A percentile compares a stretch with the other conserved stretches of the same genome.
These are phyloP conservation scores for Daldinia sp. DNA, from an alignment of 2,329 filamentous ascomycete species.

Conservation along the genomic window DNA sequence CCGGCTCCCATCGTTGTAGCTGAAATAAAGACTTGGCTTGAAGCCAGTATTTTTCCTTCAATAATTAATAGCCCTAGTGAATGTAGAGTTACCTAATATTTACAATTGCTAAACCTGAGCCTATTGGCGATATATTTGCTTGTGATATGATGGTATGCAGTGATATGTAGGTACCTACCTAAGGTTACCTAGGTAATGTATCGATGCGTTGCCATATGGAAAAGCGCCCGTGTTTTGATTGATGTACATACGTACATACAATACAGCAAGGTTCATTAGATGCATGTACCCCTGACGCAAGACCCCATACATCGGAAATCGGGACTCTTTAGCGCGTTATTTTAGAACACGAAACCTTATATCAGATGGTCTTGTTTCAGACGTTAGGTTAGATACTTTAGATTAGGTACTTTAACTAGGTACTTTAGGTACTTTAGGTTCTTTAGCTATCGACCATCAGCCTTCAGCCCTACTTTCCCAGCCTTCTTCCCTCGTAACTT, in stretches of 20 bases:
- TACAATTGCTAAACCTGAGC: not conserved
- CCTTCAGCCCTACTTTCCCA: slow-evolving; percentile 16
- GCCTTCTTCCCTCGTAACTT: slow-evolving; percentile 6
- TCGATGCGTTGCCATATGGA: too few species aligned
- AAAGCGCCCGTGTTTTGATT: too few species aligned
- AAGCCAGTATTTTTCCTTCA: slow-evolving; percentile 18
- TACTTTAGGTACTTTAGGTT: too few species aligned
- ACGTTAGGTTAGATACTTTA: too few species aligned
- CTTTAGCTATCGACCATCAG: too few species aligned
- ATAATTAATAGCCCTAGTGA: not conserved
- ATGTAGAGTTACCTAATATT: not conserved
- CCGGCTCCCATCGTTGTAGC: slow-evolving; percentile 10
- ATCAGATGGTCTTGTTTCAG: slow-evolving; percentile 27
- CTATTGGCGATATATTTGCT: not conserved
- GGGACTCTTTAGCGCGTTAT: slow-evolving; percentile 9
- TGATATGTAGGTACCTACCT: too few species aligned
- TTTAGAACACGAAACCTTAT: slow-evolving; percentile 27
- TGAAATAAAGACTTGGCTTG: slow-evolving; percentile 23
- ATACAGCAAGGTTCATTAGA: slow-evolving; percentile 17
- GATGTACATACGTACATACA: not conserved
- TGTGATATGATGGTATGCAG: not conserved
- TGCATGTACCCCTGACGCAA: slow-evolving; percentile 16
- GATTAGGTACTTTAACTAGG: too few species aligned
- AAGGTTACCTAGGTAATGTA: too few species aligned
- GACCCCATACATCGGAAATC: not conserved